These are phyloP conservation scores for Candida nemodendra DNA, from an alignment of 805 yeast species.

Conservation along the genomic window DNA sequence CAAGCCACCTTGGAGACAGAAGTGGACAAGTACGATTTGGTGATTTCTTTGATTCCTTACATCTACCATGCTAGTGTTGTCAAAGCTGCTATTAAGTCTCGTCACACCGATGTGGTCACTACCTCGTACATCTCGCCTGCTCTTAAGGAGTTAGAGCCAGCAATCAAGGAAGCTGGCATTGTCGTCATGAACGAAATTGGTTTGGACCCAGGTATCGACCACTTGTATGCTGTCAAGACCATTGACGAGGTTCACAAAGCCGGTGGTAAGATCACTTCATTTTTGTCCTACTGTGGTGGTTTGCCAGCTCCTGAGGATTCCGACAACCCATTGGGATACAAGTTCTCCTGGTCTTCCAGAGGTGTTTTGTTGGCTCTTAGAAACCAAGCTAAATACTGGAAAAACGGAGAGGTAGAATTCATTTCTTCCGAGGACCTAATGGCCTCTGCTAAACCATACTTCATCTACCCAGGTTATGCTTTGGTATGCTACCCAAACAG, in stretches of 20 bases:
- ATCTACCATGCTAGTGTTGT: constrained; percentile 92
- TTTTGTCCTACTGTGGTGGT: constrained; percentile 98
- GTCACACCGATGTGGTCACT: constrained; percentile 84
- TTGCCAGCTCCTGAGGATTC: constrained; percentile 97
- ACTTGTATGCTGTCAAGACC: constrained; percentile 96
- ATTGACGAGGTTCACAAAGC: constrained; percentile 91
- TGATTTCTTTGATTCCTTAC: constrained; percentile 94
- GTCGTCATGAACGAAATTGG: constrained; percentile 99
- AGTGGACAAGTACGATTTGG: constrained; percentile 76
- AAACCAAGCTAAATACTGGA: constrained; percentile 87
- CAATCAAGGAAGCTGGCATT: constrained; percentile 91
- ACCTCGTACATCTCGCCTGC: constrained; percentile 97
- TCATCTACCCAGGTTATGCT: constrained; percentile 92
- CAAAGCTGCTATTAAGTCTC: constrained; percentile 85
- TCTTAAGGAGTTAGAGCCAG: constrained; percentile 78
- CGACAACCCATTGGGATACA: constrained; percentile 97
- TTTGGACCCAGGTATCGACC: constrained; percentile 98
- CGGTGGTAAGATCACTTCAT: constrained; percentile 91
- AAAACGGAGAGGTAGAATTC: constrained; percentile 77
- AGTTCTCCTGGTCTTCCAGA: constrained; percentile 98
- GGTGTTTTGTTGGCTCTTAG: constrained; percentile 95
- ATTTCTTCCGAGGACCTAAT: constrained; percentile 88
- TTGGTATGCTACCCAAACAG: constrained; percentile 97
- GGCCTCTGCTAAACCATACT: constrained; percentile 94
- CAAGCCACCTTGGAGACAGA: constrained; percentile 73